Evolutionary conservation across 1,139 yeast genomes (phyloP).

Genomic region (Yamadazyma songkhlaensis): DNA sequence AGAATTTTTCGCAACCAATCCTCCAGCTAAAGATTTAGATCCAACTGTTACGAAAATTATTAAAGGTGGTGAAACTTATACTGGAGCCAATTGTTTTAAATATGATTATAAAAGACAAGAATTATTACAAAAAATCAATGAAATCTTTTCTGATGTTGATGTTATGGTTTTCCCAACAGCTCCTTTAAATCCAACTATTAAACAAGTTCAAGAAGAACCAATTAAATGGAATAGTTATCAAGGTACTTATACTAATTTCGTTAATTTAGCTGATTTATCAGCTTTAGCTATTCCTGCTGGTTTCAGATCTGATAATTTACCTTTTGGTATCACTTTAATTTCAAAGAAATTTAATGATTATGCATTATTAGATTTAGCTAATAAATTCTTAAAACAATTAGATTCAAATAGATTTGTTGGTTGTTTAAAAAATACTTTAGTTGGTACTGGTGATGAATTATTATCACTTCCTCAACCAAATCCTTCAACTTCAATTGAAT

Average conservation of each 20-base stretch:
- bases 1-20: constrained; percentile 69
- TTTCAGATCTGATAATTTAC: constrained; percentile 78
- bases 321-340: constrained; percentile 84
- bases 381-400: constrained; percentile 53
- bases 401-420: constrained; percentile 30
- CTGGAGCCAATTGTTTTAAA: constrained; percentile 81
- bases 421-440: constrained; percentile 41
- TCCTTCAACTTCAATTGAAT: constrained; percentile 33
- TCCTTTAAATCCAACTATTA: constrained; percentile 84
- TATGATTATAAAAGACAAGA: constrained; percentile 82
- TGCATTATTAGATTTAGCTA: constrained; percentile 83
- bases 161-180: constrained; percentile 88
- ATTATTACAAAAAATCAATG: constrained; percentile 62
- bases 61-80: constrained; percentile 68
- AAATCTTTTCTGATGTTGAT: constrained; percentile 58
- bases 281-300: constrained; percentile 93
- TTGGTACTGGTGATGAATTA: constrained; percentile 32
- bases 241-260: constrained; percentile 97
- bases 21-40: constrained; percentile 71
- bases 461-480: constrained; percentile 35
- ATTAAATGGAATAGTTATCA: constrained; percentile 78
- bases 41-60: constrained; percentile 81
- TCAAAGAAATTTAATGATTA: constrained; percentile 82
- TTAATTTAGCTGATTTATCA: constrained; percentile 87
- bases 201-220: constrained; percentile 74